These are phyloP conservation scores for Craterostigma plantagineum DNA, from an alignment of 257 asterid genomes.

Conservation along the genomic window DNA sequence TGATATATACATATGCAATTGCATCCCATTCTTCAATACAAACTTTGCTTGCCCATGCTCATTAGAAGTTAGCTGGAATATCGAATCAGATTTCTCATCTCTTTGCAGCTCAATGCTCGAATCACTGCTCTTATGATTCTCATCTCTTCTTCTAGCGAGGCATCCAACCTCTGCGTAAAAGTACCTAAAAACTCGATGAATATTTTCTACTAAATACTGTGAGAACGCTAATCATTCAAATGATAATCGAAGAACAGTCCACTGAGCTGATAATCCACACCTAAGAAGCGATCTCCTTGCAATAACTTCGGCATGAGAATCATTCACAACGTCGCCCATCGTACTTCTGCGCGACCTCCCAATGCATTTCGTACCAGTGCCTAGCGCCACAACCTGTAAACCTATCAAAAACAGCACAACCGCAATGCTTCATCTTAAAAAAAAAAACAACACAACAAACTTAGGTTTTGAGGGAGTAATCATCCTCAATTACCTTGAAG, in stretches of 20 bases:
- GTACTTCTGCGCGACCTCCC: conserved; percentile 51
- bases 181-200: conserved; percentile 31
- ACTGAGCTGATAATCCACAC: conserved; percentile 16
- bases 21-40: conserved; percentile 39
- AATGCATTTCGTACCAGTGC: conserved; percentile 89
- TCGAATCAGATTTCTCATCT: conserved; percentile 13
- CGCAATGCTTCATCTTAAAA: too few species aligned
- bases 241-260: background rate
- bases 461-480: too few species aligned
- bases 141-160: conserved; percentile 9
- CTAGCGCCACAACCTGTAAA: conserved; percentile 61
- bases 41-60: conserved; percentile 20
- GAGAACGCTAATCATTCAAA: background rate
- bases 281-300: conserved; percentile 81
- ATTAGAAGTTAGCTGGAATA: conserved; percentile 25
- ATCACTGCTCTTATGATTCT: conserved; percentile 14
- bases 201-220: background rate
- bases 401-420: conserved; percentile 15
- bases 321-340: conserved; percentile 71
- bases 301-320: conserved; percentile 85
- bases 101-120: conserved; percentile 12
- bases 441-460: too few species aligned
- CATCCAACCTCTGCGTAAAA: conserved; percentile 46
- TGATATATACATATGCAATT: conserved; percentile 68
- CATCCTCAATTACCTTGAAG: conserved; percentile 26